Percentiles rank a stretch among this genome's conserved stretches.
These are phyloP conservation scores for Lentinula boryana DNA, from an alignment of 768 basidiomycete genomes.

Conservation along the genomic window DNA sequence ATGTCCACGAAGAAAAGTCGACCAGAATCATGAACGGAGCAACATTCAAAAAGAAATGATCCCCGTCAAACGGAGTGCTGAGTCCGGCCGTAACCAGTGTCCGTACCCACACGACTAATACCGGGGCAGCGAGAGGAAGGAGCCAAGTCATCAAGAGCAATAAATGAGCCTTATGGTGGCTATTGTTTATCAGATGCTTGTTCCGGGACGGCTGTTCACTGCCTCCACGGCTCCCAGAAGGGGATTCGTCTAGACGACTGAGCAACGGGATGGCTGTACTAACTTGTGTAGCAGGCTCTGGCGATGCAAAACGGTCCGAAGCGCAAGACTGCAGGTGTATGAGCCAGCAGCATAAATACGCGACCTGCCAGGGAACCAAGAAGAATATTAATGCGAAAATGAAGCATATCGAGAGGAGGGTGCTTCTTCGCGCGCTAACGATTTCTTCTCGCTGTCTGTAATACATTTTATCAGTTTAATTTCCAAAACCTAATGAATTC, in stretches of 20 bases:
- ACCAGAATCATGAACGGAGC: constrained; percentile 60
- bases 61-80: constrained; percentile 75
- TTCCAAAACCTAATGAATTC: neutral
- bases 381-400: constrained; percentile 64
- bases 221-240: neutral
- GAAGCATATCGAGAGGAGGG: constrained; percentile 50
- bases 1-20: constrained; percentile 52
- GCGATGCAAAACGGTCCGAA: constrained; percentile 9
- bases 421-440: constrained; percentile 35
- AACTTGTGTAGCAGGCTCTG: constrained; percentile 2
- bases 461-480: constrained; percentile 1
- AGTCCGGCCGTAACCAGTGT: constrained; percentile 77
- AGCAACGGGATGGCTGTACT: constrained; percentile 16
- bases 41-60: constrained; percentile 66
- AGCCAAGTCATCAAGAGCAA: constrained; percentile 77
- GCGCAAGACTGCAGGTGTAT: constrained; percentile 69
- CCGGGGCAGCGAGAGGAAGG: constrained; percentile 70
- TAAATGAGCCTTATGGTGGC: constrained; percentile 52
- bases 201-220: neutral
- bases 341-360: constrained; percentile 79
- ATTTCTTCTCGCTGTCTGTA: constrained; percentile 26
- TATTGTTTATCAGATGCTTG: constrained; percentile 18
- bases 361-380: constrained; percentile 89
- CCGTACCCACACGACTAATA: constrained; percentile 84
- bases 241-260: constrained; percentile 9